Conservation (phyloP, 1,284 basidiomycete genomes). For the Cystobasidium slooffiae region DNA sequence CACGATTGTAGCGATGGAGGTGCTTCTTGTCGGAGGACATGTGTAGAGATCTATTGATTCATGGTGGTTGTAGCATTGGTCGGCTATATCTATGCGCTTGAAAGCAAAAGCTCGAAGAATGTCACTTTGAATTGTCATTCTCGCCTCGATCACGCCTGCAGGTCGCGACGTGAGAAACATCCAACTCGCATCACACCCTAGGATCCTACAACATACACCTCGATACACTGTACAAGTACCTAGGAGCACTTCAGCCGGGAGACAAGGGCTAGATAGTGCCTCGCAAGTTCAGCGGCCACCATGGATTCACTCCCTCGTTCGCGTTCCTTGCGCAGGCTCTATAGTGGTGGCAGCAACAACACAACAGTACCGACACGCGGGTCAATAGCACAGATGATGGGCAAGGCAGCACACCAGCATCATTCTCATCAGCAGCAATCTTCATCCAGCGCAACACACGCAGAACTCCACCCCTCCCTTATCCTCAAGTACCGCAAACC, state of each 20-base stretch:
- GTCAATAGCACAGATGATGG: neutral
- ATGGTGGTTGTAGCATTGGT: neutral
- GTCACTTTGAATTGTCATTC: too few relatives aligned
- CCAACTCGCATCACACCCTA: too few relatives aligned
- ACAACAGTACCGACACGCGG: slow-evolving; percentile 3
- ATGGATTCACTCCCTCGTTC: slow-evolving; percentile 42
- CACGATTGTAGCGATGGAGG: slow-evolving; percentile 32
- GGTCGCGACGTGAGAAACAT: too few relatives aligned
- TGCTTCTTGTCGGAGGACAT: slow-evolving; percentile 47
- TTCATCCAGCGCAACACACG: neutral
- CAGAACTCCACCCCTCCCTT: slow-evolving; percentile 24
- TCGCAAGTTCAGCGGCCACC: neutral
- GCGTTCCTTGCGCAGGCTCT: slow-evolving; percentile 41
- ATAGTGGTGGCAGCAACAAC: slow-evolving; percentile 21
- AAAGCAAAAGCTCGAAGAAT: too few relatives aligned
- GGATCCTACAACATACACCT: too few relatives aligned
- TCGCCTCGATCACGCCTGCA: too few relatives aligned
- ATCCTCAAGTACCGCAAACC: slow-evolving; percentile 43
- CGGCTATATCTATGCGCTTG: too few relatives aligned
- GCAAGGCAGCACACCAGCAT: neutral
- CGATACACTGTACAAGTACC: neutral
- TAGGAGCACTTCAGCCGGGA: neutral
- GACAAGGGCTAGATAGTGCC: neutral
- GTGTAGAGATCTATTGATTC: neutral
- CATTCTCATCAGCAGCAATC: neutral